Conservation (phyloP, 1,284 basidiomycete genomes). For the Cystobasidium pallidum region DNA sequence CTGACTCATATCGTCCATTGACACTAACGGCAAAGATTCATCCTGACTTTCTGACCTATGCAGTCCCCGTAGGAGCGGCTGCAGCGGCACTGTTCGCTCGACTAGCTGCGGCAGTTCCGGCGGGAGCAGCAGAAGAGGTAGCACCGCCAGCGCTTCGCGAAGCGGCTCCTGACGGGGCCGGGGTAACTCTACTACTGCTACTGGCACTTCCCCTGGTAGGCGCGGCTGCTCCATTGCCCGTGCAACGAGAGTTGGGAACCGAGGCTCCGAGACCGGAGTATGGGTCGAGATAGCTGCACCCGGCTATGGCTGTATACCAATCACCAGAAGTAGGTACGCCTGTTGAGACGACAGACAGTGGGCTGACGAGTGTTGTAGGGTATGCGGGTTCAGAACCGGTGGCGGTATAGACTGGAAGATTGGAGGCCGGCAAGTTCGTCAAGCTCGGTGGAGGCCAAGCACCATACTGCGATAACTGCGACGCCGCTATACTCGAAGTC, state of each 20-base stretch:
- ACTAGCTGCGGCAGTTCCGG: neutral
- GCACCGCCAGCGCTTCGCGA: neutral
- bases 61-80: neutral
- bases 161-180: neutral
- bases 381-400: constrained; percentile 66
- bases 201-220: neutral
- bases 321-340: constrained; percentile 67
- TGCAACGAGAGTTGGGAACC: constrained; percentile 26
- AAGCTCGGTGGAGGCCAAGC: constrained; percentile 47
- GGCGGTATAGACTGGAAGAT: constrained; percentile 63
- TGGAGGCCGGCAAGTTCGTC: constrained; percentile 51
- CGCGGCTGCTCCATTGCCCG: constrained; percentile 26
- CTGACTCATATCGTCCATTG: neutral
- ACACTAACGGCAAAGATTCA: no score
- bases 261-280: constrained; percentile 38
- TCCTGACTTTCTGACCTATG: neutral
- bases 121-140: neutral
- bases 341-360: constrained; percentile 70
- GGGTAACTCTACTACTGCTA: neutral
- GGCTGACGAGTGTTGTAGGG: constrained; percentile 60
- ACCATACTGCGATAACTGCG: constrained; percentile 43
- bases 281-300: constrained; percentile 73
- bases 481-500: constrained; percentile 43
- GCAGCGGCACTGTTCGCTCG: neutral
- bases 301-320: constrained; percentile 63